Conservation (phyloP, 257 asterid species). For the Capsicum baccatum region DNA sequence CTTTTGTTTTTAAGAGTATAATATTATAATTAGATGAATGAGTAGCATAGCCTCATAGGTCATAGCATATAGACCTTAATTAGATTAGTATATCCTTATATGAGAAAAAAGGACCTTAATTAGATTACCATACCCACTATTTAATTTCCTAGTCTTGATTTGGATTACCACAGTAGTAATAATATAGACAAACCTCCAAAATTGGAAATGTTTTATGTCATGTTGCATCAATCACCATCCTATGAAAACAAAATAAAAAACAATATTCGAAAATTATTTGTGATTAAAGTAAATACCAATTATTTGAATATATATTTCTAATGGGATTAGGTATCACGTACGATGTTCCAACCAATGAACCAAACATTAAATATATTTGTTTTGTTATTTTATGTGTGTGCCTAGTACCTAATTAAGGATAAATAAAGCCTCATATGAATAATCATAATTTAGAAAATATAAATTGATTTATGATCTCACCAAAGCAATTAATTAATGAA, state of each 20-base stretch:
- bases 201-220: neutral
- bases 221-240: neutral
- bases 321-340: neutral
- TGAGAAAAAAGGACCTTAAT: neutral
- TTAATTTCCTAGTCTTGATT: neutral
- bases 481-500: neutral
- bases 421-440: neutral
- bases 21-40: neutral
- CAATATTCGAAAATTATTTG: neutral
- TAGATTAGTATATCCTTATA: neutral
- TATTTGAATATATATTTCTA: neutral
- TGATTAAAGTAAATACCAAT: no score
- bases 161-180: neutral
- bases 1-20: neutral
- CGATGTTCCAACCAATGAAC: neutral
- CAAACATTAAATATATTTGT: neutral
- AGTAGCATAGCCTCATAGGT: constrained; percentile 5
- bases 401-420: neutral
- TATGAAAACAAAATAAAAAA: neutral
- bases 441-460: neutral
- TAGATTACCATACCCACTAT: neutral
- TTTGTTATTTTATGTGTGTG: neutral
- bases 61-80: neutral
- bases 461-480: neutral
- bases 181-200: neutral